A percentile compares a stretch with the other conserved stretches of the same genome.
These are phyloP conservation scores for Melampsora americana DNA, from an alignment of 1,284 basidiomycete genomes.

Conservation along the genomic window DNA sequence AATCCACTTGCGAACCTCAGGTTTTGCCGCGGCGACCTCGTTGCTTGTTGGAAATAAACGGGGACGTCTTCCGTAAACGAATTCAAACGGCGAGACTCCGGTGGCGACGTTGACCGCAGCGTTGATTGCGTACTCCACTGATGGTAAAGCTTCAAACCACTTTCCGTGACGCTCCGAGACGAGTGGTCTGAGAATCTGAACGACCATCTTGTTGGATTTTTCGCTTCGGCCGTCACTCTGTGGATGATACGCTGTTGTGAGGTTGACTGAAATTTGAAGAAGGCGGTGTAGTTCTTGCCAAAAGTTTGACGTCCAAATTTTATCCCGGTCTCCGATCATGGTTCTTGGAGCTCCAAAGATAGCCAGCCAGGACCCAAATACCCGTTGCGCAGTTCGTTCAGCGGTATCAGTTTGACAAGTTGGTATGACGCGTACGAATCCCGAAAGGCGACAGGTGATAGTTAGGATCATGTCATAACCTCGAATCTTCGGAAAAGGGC, in stretches of 20 bases:
- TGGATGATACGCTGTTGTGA: background rate
- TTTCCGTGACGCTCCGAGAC: background rate
- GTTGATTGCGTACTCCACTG: too few species aligned
- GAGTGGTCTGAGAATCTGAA: background rate
- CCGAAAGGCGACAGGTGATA: too few species aligned
- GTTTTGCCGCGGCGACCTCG: background rate
- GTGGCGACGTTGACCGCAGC: conserved; percentile 1
- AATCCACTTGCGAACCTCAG: background rate
- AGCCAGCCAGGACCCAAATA: background rate
- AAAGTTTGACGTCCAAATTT: background rate
- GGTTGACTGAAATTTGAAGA: background rate
- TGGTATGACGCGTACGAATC: background rate
- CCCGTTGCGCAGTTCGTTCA: background rate
- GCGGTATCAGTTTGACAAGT: background rate
- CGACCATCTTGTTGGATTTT: too few species aligned
- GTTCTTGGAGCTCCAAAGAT: background rate
- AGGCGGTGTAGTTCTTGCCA: background rate
- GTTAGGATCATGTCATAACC: background rate
- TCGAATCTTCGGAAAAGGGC: background rate
- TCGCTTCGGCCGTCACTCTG: too few species aligned
- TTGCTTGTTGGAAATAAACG: background rate
- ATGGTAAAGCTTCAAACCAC: background rate
- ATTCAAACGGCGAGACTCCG: background rate
- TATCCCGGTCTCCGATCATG: background rate
- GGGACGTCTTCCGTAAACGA: background rate